Base-by-base conservation (phyloP, 495 filamentous ascomycete species). In the Pseudomonodictys pantanalensis region DNA sequence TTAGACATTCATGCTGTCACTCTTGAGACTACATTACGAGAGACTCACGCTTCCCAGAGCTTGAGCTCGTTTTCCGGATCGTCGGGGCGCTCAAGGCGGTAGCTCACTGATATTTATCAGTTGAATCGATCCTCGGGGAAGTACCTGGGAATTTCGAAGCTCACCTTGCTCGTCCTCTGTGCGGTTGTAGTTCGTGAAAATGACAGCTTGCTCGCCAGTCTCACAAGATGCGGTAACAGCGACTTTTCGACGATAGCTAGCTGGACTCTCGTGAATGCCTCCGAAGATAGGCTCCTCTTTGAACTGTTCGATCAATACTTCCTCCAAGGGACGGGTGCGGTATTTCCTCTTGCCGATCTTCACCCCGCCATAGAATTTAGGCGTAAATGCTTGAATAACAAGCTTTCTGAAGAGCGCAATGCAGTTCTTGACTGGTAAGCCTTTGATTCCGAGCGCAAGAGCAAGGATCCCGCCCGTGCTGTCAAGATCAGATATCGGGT, bases 381-480 rank as follows among this genome's bases (percentile, higher is more conserved):
- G 71, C 1, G 69, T 70, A 54, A 81, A 82, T 5, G 77, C 77
- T 29, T 38, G 20, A 11, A 8, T 22, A 18, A 24, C 28, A 0
- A 57, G 28, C 15, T 24, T 48, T 78, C 67, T 69, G 56, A 83
- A 83, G 20, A 75, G 65, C 17, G 66, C 62, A 15, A 75, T 73
- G 55, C 75, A 78, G 2, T 69, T 53, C 1, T 73, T 64, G n/a
- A 81, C 69, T 3, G 69, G 56, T 75, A 76, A 80, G 38, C 75
- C 70, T 48, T 79, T 72, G 18, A 77, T 72, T 2, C 75, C 80
- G 8, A 87, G 71, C 0, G 75, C 79, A 25, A 84, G 69, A 1
- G 81, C 79, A 48, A 86, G 78, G 54, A 86, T 76, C 17, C 81
- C 80, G 0, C 83, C 81, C 15, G 79, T 79, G 46, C 81, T 81